A percentile compares a stretch with the other conserved stretches of the same genome.
phyloP scores from a whole-genome alignment of 306 rosid species.

The Quercus variabilis region DNA sequence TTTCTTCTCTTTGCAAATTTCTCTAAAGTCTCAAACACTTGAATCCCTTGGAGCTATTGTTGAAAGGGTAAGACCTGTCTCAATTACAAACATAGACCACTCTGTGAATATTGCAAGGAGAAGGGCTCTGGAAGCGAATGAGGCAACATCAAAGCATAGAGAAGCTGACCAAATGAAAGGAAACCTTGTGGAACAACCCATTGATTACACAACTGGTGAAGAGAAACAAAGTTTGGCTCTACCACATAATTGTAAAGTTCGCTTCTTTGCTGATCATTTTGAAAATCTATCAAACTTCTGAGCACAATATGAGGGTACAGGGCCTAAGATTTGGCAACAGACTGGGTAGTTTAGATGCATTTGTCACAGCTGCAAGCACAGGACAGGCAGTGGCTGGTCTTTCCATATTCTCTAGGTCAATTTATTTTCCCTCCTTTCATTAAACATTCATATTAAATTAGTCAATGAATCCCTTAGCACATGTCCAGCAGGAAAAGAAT shows the following conservation, averaged over 20 bases:
- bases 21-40: slow-evolving; percentile 66
- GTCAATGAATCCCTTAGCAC: slow-evolving; percentile 6
- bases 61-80: slow-evolving; percentile 91
- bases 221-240: slow-evolving; percentile 24
- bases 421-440: neutral
- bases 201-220: slow-evolving; percentile 37
- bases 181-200: slow-evolving; percentile 19
- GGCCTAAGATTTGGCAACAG: slow-evolving; percentile 95
- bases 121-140: slow-evolving; percentile 75
- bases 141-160: slow-evolving; percentile 36
- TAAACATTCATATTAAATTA: slow-evolving; percentile 2
- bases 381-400: slow-evolving; percentile 92
- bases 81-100: slow-evolving; percentile 85
- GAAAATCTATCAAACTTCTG: slow-evolving; percentile 84
- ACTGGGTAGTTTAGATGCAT: slow-evolving; percentile 67
- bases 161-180: slow-evolving; percentile 31
- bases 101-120: slow-evolving; percentile 80
- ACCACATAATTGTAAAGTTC: slow-evolving; percentile 53
- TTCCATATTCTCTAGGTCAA: slow-evolving; percentile 57
- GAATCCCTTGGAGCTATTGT: slow-evolving; percentile 86
- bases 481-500: slow-evolving; percentile 63
- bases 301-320: slow-evolving; percentile 82
- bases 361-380: slow-evolving; percentile 86
- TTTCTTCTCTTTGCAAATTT: neutral
- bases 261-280: slow-evolving; percentile 91